Evolutionary conservation across 805 yeast species (phyloP), one percentile per base, ranked within the genome.

Genomic region (Saccharomycopsis schoenii): DNA sequence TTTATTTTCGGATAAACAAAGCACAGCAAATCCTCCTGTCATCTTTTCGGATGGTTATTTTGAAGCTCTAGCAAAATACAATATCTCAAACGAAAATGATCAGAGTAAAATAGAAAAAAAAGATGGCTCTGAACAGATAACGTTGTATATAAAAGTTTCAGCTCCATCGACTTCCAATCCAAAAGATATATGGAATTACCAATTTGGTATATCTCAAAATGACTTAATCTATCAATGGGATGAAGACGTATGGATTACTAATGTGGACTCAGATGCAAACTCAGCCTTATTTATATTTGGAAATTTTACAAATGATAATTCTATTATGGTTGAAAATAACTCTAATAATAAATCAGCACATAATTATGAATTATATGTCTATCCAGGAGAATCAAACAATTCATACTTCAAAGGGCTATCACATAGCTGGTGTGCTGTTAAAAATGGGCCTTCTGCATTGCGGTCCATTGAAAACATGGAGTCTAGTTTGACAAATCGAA

Each of bases 181-280:
- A 9, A 25, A 57, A 2, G 67, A 69, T 5, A 47, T 56, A 8
- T 86, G 92, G 92, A 65, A 75, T 8, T 88, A 85, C 67, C 82
- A 84, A 68, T 70, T 90, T 40, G 92, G 89, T 2, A 80, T 83
- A 1, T 83, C 89, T 1, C 84, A 80, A 67, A 76, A 76, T 57
- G 84, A 84, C 68, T 73, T 85, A 65, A 82, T 83, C 0, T 86
- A 81, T 66, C 89, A 85, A 68, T 86, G 89, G 88, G 90, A 85
- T 69, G 74, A 76, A 54, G 73, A 81, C 17, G 69, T 82, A 11
- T 80, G 83, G 80, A 78, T 83, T 0, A 67, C 71, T 41, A 73
- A 86, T 17, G 80, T 88, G 1, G 97, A 89, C 69, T 74, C 91
- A 0, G 96, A 89, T 71, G 80, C 81, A 67, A 74, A 77, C 17